These are phyloP conservation scores for Chytriomyces sp. DNA, from an alignment of 192 early-diverging fungal species.

Conservation along the genomic window DNA sequence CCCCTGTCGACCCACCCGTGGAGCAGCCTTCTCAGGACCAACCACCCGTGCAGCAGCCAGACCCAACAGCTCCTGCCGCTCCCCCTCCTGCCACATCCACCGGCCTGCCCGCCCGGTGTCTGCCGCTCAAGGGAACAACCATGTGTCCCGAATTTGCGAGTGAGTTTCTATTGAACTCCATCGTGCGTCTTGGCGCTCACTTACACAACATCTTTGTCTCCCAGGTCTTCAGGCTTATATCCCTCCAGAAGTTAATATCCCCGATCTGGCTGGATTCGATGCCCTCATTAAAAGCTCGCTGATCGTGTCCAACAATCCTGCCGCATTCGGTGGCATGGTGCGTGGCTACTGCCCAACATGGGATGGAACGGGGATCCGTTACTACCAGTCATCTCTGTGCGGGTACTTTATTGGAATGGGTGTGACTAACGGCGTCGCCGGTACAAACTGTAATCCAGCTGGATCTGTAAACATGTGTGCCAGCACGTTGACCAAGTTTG, in stretches of 20 bases:
- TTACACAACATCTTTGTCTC: no score
- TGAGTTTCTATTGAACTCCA: no score
- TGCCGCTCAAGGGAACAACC: not conserved
- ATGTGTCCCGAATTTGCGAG: conserved; percentile 6
- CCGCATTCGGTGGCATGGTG: not conserved
- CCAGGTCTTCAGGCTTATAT: conserved; percentile 11
- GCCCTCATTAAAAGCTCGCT: not conserved
- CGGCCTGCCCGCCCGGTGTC: not conserved
- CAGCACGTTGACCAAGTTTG: conserved; percentile 10
- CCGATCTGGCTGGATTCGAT: conserved; percentile 4
- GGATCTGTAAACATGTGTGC: not conserved
- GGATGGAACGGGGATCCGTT: conserved; percentile 28
- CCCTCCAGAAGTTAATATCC: not conserved
- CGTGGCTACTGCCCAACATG: conserved; percentile 11
- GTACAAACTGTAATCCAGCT: not conserved
- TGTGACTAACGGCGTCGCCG: not conserved
- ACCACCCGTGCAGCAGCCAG: no score
- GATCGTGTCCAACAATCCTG: not conserved
- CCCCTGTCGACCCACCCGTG: not conserved
- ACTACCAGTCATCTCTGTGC: conserved; percentile 12
- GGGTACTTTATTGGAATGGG: conserved; percentile 15
- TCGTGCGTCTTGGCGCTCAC: not conserved
- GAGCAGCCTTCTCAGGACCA: no score
- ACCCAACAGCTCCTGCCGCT: not conserved
- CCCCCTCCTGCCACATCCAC: not conserved